A percentile compares a stretch with the other conserved stretches of the same genome.
Evolutionary conservation across 257 asterid genomes (phyloP).

Genomic region (Nicotiana benthamiana): DNA sequence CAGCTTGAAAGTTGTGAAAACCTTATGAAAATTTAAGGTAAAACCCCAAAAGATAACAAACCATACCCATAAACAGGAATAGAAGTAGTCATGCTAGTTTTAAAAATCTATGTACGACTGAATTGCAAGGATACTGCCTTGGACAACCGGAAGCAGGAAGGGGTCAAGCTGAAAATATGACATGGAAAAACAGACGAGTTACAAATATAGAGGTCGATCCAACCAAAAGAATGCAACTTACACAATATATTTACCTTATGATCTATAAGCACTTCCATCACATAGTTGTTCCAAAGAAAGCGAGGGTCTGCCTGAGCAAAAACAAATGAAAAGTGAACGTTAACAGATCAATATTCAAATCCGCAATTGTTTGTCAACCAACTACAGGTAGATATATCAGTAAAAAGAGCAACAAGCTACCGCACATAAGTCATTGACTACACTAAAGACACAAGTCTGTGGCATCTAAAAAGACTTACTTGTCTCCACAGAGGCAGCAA

Average conservation of each 20-base stretch:
- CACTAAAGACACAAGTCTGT: background rate
- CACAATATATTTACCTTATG: constrained; percentile 51
- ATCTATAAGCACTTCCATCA: constrained; percentile 80
- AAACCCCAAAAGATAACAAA: constrained; percentile 20
- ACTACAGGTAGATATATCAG: background rate
- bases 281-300: constrained; percentile 85
- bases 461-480: constrained; percentile 26
- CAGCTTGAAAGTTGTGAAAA: constrained; percentile 61
- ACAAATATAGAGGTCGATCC: constrained; percentile 6
- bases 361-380: background rate
- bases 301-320: constrained; percentile 82
- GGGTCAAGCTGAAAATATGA: constrained; percentile 76
- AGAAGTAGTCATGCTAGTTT: background rate
- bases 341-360: background rate
- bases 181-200: constrained; percentile 18
- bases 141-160: constrained; percentile 83
- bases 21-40: constrained; percentile 74
- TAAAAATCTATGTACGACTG: background rate
- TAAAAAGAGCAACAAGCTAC: background rate
- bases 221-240: background rate
- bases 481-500: constrained; percentile 98
- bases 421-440: background rate
- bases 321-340: constrained; percentile 3
- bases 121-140: constrained; percentile 88
- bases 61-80: background rate